Conservation (phyloP, 345 rosid genomes). For the Pugionium cornutum region DNA sequence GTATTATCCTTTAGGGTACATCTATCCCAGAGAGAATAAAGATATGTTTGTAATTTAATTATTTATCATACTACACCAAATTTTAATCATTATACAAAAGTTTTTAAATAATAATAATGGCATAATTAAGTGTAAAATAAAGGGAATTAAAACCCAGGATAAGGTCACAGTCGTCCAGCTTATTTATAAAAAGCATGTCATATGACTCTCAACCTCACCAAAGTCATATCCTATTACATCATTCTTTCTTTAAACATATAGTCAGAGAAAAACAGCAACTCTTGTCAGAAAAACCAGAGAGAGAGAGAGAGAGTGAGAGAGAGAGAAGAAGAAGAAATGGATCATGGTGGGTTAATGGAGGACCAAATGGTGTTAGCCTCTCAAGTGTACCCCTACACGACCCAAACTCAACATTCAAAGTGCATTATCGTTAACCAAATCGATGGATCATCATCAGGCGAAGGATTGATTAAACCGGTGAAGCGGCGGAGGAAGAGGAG, state of each 20-base stretch:
- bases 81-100: too few relatives aligned
- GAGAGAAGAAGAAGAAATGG: slow-evolving; percentile 21
- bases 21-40: too few relatives aligned
- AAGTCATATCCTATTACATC: slow-evolving; percentile 32
- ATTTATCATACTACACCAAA: too few relatives aligned
- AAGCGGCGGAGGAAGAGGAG: slow-evolving; percentile 63
- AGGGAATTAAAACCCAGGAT: slow-evolving; percentile 5
- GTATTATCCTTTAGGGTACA: too few relatives aligned
- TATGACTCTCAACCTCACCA: slow-evolving; percentile 33
- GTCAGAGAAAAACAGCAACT: slow-evolving; percentile 29
- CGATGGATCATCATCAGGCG: slow-evolving; percentile 44
- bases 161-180: slow-evolving; percentile 25
- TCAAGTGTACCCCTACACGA: slow-evolving; percentile 33
- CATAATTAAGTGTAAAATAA: slow-evolving; percentile 19
- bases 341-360: slow-evolving; percentile 7
- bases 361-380: slow-evolving; percentile 18
- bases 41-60: too few relatives aligned
- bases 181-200: slow-evolving; percentile 36
- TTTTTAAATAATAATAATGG: neutral
- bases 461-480: slow-evolving; percentile 38
- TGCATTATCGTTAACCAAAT: slow-evolving; percentile 1
- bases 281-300: slow-evolving; percentile 28
- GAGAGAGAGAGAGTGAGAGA: slow-evolving; percentile 14
- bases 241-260: slow-evolving; percentile 26
- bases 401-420: neutral